Evolutionary conservation across 768 basidiomycete species (phyloP).

Genomic region (Tylopilus rubrobrunneus): DNA sequence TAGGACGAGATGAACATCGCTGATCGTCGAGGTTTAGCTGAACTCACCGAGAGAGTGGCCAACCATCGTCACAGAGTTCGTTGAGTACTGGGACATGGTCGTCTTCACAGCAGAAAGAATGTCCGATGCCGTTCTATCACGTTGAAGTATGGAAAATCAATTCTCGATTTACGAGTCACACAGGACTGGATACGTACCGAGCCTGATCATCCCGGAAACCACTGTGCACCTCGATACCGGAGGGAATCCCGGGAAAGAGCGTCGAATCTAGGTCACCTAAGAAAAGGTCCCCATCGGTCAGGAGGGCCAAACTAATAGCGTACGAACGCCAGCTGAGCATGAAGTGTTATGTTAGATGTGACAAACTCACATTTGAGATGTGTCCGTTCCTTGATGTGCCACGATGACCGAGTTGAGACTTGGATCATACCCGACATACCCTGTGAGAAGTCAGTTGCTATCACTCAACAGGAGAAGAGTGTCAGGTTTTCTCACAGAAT

Average conservation of each 20-base stretch:
- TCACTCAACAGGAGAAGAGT: no score
- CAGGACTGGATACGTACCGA: slow-evolving; percentile 26
- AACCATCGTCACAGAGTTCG: slow-evolving; percentile 39
- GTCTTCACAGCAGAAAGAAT: slow-evolving; percentile 40
- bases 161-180: neutral
- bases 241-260: slow-evolving; percentile 45
- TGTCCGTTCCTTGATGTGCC: slow-evolving; percentile 31
- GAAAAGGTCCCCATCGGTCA: slow-evolving; percentile 39
- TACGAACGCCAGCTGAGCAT: slow-evolving; percentile 6
- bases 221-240: slow-evolving; percentile 37
- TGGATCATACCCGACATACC: slow-evolving; percentile 40
- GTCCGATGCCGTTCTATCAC: slow-evolving; percentile 35
- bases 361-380: slow-evolving; percentile 34
- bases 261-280: slow-evolving; percentile 31
- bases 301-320: slow-evolving; percentile 27
- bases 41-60: slow-evolving; percentile 39
- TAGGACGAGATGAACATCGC: neutral
- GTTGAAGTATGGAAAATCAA: slow-evolving; percentile 21
- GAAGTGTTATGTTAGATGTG: slow-evolving; percentile 34
- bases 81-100: slow-evolving; percentile 32
- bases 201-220: slow-evolving; percentile 47
- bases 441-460: neutral
- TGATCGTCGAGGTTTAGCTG: neutral
- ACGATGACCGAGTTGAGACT: slow-evolving; percentile 31
- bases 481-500: slow-evolving; percentile 34